Base-by-base conservation (phyloP, 257 asterid genomes). In the Salvia splendens region DNA sequence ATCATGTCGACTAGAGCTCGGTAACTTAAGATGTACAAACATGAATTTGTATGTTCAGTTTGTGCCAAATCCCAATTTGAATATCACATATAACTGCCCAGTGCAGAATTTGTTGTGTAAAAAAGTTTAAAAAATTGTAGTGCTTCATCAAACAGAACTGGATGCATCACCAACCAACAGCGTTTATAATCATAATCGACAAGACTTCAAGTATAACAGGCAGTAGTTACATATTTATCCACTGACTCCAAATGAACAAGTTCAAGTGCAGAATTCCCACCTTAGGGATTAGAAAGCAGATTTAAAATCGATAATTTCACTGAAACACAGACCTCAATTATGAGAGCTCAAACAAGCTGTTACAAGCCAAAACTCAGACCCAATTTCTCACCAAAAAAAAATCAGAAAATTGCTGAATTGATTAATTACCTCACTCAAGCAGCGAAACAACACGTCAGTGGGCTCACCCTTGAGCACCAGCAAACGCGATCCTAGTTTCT, bases 391-490 rank as follows among this genome's bases (percentile, higher is more conserved):
- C n/a, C n/a, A 24, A 10, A 54, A 28, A 28, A 24, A 9, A 20
- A 8, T 3, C 7, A 1, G 2, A 20, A 4, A 40, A 12, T 45
- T 5, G 12, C 0, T 20, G 53, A 30, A 32, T 5, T 47, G 10
- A 47, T 52, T 47, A 93, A 47, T 52, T 47, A 93, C 98, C 96
- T 93, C 95, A 68, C 82, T 79, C 55, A 89, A 82, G 89, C 95
- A 89, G 67, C 70, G 85, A 47, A 69, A 78, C 70, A 93, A 41
- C 11, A 93, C 87, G 64, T 88, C 83, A 52, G 78, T 45, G 5
- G 98, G 98, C 7, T 93, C 97, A 30, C 97, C 97, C 73, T 84
- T 87, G 72, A 89, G 87, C 82, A 93, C 94, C 75, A 93, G 69
- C 80, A 93, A 79, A 42, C 94, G 90, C 63, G 98, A 89, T 14